phyloP scores from a whole-genome alignment of 331 rosid genomes.

The Cydonia oblonga region DNA sequence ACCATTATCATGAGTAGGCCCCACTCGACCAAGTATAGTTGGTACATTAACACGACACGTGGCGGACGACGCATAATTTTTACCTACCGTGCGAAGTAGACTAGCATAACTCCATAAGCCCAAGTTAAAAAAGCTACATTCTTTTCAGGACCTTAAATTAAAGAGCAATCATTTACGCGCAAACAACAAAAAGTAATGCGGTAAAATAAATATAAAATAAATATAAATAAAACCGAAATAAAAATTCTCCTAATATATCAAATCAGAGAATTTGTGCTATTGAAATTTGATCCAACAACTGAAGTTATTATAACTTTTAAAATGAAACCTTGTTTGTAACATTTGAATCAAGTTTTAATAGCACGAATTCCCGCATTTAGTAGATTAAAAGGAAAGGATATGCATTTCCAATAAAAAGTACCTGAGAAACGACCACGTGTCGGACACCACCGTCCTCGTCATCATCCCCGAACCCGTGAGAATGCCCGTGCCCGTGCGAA shows the following conservation, averaged over 20 bases:
- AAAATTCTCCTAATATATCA: too few relatives aligned
- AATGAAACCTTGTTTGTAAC: too few relatives aligned
- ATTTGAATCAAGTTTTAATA: too few relatives aligned
- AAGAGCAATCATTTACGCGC: not conserved
- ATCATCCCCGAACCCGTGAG: slow-evolving; percentile 25
- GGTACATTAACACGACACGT: not conserved
- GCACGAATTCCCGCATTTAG: too few relatives aligned
- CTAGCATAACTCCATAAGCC: not conserved
- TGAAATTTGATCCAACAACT: too few relatives aligned
- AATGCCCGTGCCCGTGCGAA: slow-evolving; percentile 16
- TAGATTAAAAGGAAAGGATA: too few relatives aligned
- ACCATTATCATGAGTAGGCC: not conserved
- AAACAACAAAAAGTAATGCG: not conserved
- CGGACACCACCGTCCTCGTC: slow-evolving; percentile 47
- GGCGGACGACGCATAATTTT: not conserved
- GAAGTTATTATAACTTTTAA: too few relatives aligned
- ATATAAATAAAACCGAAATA: not conserved
- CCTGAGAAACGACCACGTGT: slow-evolving; percentile 95
- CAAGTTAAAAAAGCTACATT: not conserved
- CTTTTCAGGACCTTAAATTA: not conserved
- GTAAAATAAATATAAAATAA: not conserved
- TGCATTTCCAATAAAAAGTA: not conserved
- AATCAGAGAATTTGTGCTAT: too few relatives aligned
- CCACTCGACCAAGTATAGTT: not conserved
- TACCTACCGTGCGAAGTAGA: not conserved